phyloP scores from a whole-genome alignment of 129 eudicot genomes.

The Escallonia herrerae region DNA sequence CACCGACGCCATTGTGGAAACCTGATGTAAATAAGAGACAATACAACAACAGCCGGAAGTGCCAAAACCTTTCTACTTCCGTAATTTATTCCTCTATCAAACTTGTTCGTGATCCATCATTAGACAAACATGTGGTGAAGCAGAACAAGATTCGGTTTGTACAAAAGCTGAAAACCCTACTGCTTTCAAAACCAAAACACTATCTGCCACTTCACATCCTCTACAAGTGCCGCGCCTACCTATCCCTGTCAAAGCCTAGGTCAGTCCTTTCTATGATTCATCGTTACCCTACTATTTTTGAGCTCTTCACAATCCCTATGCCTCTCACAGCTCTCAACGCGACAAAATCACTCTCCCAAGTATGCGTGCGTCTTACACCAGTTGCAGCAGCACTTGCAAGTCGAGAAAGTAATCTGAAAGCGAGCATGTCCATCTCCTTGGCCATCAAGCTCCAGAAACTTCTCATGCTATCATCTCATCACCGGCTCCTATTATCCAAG shows the following conservation, averaged over 20 bases:
- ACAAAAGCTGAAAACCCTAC: constrained; percentile 71
- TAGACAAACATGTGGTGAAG: constrained; percentile 74
- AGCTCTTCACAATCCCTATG: constrained; percentile 67
- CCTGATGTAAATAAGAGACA: constrained; percentile 4
- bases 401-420: constrained; percentile 53
- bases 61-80: constrained; percentile 9
- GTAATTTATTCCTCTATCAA: constrained; percentile 39
- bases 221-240: constrained; percentile 61
- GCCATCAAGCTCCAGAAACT: constrained; percentile 81
- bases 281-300: constrained; percentile 84
- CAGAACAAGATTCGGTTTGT: constrained; percentile 82
- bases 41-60: constrained; percentile 7
- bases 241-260: constrained; percentile 59
- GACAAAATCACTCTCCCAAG: constrained; percentile 57
- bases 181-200: constrained; percentile 88
- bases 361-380: constrained; percentile 89
- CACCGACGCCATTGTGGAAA: constrained; percentile 11
- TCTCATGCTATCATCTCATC: constrained; percentile 70
- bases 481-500: constrained; percentile 63
- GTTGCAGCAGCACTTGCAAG: constrained; percentile 63
- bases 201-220: constrained; percentile 65
- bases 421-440: constrained; percentile 33
- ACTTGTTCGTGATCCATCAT: constrained; percentile 59
- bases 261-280: constrained; percentile 71
- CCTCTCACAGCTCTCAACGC: constrained; percentile 70